Conservation (phyloP, 1,139 yeast species). For the Diutina siamensis region DNA sequence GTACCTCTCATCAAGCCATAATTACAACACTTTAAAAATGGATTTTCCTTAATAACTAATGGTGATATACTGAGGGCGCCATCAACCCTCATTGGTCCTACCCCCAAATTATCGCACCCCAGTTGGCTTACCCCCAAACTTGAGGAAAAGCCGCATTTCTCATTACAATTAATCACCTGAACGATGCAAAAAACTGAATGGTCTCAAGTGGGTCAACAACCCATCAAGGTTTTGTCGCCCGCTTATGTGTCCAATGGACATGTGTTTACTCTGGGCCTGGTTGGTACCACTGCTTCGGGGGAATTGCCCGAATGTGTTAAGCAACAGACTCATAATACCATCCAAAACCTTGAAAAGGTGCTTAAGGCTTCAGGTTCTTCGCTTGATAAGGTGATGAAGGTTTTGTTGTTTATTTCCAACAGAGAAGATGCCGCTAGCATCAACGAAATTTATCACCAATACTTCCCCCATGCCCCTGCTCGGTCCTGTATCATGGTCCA, state of each 20-base stretch:
- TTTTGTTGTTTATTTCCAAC: slow-evolving; percentile 3
- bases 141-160: too few relatives aligned
- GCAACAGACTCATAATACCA: not conserved
- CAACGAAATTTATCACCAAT: slow-evolving; percentile 3
- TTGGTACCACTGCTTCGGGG: not conserved
- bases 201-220: not conserved
- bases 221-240: not conserved
- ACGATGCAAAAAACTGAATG: not conserved
- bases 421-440: not conserved
- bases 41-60: too few relatives aligned
- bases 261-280: slow-evolving; percentile 1
- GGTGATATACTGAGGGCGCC: too few relatives aligned
- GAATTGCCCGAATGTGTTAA: not conserved
- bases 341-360: slow-evolving; percentile 1
- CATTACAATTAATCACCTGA: not conserved
- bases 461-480: slow-evolving; percentile 6
- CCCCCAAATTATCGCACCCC: too few relatives aligned
- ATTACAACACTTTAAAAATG: too few relatives aligned
- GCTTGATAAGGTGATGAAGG: slow-evolving; percentile 3
- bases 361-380: not conserved
- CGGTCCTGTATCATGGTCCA: slow-evolving; percentile 2
- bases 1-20: too few relatives aligned
- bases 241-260: slow-evolving; percentile 4
- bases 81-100: too few relatives aligned
- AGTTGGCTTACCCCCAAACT: too few relatives aligned